Percentiles rank a stretch among this genome's conserved stretches.
Conservation (phyloP, 2,329 filamentous ascomycete genomes). For the Furcasterigmium sp. region DNA sequence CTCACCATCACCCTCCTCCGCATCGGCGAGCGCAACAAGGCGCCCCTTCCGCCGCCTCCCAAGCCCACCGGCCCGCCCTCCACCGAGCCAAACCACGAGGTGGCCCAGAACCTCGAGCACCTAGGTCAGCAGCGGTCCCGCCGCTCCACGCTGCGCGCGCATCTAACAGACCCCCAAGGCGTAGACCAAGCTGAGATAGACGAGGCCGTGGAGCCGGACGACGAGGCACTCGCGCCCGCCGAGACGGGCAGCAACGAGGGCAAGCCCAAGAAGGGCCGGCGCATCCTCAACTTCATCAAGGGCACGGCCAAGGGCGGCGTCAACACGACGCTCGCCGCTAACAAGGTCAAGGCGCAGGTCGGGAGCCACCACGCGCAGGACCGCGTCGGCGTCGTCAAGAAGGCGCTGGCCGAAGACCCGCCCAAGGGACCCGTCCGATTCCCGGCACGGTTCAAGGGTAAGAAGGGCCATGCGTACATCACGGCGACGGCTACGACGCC, state of each 20-base stretch:
- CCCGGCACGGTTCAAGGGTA: slow-evolving; percentile 63
- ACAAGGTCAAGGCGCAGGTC: slow-evolving; percentile 63
- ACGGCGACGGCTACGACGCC: slow-evolving; percentile 62
- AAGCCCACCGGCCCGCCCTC: slow-evolving; percentile 27
- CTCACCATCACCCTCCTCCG: slow-evolving; percentile 75
- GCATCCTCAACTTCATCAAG: slow-evolving; percentile 62
- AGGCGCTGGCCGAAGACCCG: slow-evolving; percentile 27
- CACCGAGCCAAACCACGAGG: slow-evolving; percentile 36
- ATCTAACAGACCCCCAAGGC: slow-evolving; percentile 21
- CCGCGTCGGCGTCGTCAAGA: slow-evolving; percentile 62
- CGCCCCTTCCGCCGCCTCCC: slow-evolving; percentile 63
- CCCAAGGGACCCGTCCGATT: slow-evolving; percentile 70
- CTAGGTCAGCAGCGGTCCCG: slow-evolving; percentile 20
- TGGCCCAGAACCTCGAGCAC: slow-evolving; percentile 28
- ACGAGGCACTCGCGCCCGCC: slow-evolving; percentile 32
- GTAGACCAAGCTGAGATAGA: slow-evolving; percentile 63
- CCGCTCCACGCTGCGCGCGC: background rate
- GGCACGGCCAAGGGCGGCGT: slow-evolving; percentile 65
- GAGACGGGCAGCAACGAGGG: slow-evolving; percentile 43
- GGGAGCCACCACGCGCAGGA: slow-evolving; percentile 60
- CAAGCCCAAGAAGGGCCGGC: slow-evolving; percentile 34
- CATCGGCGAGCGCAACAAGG: slow-evolving; percentile 75
- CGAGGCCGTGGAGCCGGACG: slow-evolving; percentile 45
- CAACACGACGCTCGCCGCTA: slow-evolving; percentile 65
- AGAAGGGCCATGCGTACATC: slow-evolving; percentile 69